Percentiles rank a stretch among this genome's conserved stretches.
phyloP scores from a whole-genome alignment of 208 protist species.

The Trichomonas gallinae region DNA sequence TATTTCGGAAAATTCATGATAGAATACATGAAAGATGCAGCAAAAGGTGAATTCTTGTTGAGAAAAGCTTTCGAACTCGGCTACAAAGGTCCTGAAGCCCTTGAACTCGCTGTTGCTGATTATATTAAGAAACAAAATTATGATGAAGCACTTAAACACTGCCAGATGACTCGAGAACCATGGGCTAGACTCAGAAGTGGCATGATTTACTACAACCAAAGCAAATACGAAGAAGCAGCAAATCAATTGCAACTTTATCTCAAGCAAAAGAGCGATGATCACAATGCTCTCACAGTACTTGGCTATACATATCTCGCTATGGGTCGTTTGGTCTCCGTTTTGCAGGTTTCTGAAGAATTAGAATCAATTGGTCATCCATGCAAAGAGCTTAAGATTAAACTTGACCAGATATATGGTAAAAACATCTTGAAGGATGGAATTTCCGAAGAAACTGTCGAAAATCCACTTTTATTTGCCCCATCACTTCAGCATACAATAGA shows the following conservation, averaged over 20 bases:
- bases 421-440: not conserved
- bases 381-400: not conserved
- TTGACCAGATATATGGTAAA: not conserved
- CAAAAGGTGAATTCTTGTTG: not conserved
- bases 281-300: not conserved
- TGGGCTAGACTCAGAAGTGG: not conserved
- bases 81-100: not conserved
- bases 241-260: not conserved
- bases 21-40: not conserved
- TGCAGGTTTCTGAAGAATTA: not conserved
- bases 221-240: not conserved
- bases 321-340: not conserved
- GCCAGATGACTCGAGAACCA: not conserved
- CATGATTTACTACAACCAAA: not conserved
- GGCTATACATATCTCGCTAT: not conserved
- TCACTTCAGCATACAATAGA: not conserved
- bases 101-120: not conserved
- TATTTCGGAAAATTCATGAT: not conserved
- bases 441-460: not conserved
- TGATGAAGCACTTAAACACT: not conserved
- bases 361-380: not conserved
- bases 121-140: not conserved
- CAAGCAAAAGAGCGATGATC: not conserved
- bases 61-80: not conserved
- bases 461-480: not conserved